Evolutionary conservation across 1,139 yeast species (phyloP), one percentile per base, ranked within the genome.

Genomic region (Pichia terricola): DNA sequence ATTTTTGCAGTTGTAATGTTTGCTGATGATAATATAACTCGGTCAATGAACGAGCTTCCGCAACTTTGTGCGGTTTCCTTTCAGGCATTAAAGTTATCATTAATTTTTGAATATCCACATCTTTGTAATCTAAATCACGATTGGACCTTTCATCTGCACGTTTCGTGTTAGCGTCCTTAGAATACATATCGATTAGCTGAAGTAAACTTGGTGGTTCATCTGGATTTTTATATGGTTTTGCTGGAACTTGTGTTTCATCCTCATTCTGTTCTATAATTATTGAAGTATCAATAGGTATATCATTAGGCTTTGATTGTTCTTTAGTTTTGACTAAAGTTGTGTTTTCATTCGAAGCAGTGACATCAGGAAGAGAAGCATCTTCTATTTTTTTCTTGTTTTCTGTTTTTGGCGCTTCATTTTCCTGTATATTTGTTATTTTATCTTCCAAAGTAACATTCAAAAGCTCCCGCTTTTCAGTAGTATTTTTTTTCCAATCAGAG

Each of bases 21-120:
- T 89, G 96, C 1, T 95, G 85, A 46, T 86, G 75, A 57, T 86
- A 88, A 58, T 83, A 86, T 36, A 91, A 65, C 58, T 89, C 96
- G 0, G 96, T 86, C 49, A 89, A 67, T 2, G 96, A 83, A 9
- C 85, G 62, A 3, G 75, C 69, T 38, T 72, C 73, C 1, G 76
- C 67, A n/a, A 74, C 63, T 48, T 69, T 72, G 5, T 74, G 70
- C 1, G 79, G 79, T 26, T 67, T 59, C 3, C 53, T 59, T 40
- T 71, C 77, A 11, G 73, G 73, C 64, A 72, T 62, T 5, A 73
- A 41, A 44, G 72, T 54, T 28, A 68, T 66, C 41, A 70, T 55
- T 2, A 69, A 54, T 32, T 72, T 70, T 34, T 63, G 62, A 5
- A 67, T 59, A 46, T 66, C 68, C 4, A 61, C 50, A 37, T 58